phyloP scores from a whole-genome alignment of 768 basidiomycete genomes.

The Kwoniella sp. region DNA sequence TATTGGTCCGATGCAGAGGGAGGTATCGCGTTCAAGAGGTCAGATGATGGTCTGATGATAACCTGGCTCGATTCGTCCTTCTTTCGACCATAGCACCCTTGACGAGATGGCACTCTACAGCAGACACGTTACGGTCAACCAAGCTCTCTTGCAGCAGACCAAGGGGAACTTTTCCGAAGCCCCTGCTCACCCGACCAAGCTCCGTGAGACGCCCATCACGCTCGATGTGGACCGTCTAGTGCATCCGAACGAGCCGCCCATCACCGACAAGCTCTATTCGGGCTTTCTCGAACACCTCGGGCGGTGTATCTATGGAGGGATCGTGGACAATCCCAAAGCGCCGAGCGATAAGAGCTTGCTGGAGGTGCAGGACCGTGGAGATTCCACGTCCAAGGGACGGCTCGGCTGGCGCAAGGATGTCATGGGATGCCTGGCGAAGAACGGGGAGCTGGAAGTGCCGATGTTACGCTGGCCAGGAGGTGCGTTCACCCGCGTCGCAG shows the following conservation, averaged over 20 bases:
- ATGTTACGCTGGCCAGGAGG: constrained; percentile 59
- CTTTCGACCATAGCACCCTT: not conserved
- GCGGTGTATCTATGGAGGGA: constrained; percentile 46
- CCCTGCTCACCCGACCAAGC: constrained; percentile 22
- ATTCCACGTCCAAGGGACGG: constrained; percentile 51
- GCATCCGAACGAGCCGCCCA: constrained; percentile 55
- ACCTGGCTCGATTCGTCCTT: not conserved
- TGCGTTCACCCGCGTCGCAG: constrained; percentile 23
- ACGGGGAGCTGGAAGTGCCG: constrained; percentile 54
- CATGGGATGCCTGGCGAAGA: constrained; percentile 51
- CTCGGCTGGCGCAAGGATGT: constrained; percentile 58
- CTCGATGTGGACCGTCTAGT: constrained; percentile 54
- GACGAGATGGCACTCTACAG: constrained; percentile 11
- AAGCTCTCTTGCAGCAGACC: constrained; percentile 6
- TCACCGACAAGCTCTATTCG: constrained; percentile 53
- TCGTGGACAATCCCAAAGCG: constrained; percentile 42
- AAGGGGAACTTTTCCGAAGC: not conserved
- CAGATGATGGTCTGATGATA: no score
- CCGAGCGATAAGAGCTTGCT: constrained; percentile 32
- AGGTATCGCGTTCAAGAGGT: no score
- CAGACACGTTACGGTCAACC: constrained; percentile 3
- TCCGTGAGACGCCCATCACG: constrained; percentile 38
- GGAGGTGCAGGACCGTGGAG: constrained; percentile 44
- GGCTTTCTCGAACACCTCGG: constrained; percentile 64
- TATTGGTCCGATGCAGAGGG: no score